Evolutionary conservation across 176 grass and related monocot genomes (phyloP).

Genomic region (Neostapfia colusana): DNA sequence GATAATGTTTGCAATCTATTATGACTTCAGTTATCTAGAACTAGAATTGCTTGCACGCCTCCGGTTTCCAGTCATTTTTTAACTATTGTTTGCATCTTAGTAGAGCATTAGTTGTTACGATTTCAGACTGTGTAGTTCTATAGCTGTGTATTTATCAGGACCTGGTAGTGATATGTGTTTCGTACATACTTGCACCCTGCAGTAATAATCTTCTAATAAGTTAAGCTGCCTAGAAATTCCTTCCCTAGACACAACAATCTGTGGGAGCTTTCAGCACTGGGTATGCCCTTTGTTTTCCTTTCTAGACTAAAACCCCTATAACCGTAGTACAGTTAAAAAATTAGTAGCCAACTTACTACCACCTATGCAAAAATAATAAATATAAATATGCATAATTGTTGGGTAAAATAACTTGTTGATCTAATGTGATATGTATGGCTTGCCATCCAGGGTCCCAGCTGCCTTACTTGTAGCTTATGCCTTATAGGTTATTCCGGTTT

Average conservation of each 20-base stretch:
- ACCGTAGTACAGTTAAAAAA: not conserved
- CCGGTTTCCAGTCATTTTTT: not conserved
- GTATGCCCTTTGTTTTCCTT: not conserved
- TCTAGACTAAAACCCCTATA: not conserved
- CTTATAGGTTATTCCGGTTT: not conserved
- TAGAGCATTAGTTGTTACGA: not conserved
- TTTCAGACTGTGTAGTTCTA: not conserved
- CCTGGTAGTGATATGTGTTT: not conserved
- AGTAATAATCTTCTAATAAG: not conserved
- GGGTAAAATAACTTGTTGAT: not conserved
- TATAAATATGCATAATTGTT: not conserved
- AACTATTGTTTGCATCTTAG: not conserved
- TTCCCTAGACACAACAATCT: too few species aligned
- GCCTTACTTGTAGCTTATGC: not conserved
- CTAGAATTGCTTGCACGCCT: not conserved
- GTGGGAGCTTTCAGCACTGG: too few species aligned
- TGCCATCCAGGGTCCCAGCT: not conserved
- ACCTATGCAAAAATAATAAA: not conserved
- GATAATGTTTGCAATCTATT: not conserved
- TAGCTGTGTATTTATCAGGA: not conserved
- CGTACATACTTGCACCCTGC: not conserved
- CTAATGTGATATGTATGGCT: not conserved
- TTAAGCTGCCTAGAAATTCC: too few species aligned
- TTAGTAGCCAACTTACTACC: not conserved
- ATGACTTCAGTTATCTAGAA: constrained; percentile 8